These are phyloP conservation scores for Dactylis glomerata DNA, from an alignment of 176 grass and related monocot species.

Conservation along the genomic window DNA sequence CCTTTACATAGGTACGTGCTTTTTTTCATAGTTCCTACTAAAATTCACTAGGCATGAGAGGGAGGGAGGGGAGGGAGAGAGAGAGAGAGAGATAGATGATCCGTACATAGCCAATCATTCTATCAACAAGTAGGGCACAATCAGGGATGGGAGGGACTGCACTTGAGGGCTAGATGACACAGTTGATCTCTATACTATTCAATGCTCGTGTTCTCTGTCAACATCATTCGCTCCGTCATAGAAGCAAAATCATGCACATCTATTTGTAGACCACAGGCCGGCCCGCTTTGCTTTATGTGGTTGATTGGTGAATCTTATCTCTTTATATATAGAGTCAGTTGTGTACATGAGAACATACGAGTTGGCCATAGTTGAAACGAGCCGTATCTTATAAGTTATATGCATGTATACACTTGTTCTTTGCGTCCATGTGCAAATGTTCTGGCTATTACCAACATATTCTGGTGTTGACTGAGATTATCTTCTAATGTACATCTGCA, in stretches of 20 bases:
- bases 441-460: not conserved
- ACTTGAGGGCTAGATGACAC: conserved; percentile 31
- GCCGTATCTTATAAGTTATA: not conserved
- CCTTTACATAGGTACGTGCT: not conserved
- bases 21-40: not conserved
- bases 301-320: conserved; percentile 56
- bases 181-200: not conserved
- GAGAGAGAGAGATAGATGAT: not conserved
- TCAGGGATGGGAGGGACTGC: conserved; percentile 38
- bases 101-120: conserved; percentile 30
- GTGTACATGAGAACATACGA: conserved; percentile 15
- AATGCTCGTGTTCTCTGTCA: conserved; percentile 15
- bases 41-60: not conserved
- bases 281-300: conserved; percentile 35
- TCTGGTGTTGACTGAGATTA: not conserved
- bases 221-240: not conserved
- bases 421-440: not conserved
- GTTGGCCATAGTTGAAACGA: conserved; percentile 37
- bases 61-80: not conserved
- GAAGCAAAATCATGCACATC: conserved; percentile 16
- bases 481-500: too few species aligned
- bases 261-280: conserved; percentile 13
- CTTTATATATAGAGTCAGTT: conserved; percentile 31
- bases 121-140: conserved; percentile 29
- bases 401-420: not conserved